These are phyloP conservation scores for Ephemerocybe angulata DNA, from an alignment of 768 basidiomycete genomes.

Conservation along the genomic window DNA sequence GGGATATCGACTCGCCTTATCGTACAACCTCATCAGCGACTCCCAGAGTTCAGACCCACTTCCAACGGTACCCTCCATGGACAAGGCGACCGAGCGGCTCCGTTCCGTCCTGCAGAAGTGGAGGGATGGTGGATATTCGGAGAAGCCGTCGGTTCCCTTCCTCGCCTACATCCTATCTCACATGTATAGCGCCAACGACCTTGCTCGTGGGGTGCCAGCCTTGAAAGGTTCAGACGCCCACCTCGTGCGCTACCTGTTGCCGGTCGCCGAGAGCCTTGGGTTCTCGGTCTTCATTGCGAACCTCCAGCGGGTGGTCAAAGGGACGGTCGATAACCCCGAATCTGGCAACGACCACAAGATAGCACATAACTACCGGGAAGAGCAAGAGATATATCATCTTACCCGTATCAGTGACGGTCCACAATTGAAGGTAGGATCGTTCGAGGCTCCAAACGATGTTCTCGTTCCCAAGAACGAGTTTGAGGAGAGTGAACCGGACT, in stretches of 20 bases:
- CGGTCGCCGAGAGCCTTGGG: conserved; percentile 29
- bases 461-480: conserved; percentile 35
- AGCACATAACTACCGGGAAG: conserved; percentile 9
- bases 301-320: conserved; percentile 25
- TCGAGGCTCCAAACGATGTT: conserved; percentile 20
- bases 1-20: conserved; percentile 48
- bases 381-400: conserved; percentile 22
- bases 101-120: conserved; percentile 35
- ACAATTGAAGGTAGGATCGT: conserved; percentile 12
- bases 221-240: conserved; percentile 40
- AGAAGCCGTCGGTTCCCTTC: conserved; percentile 16
- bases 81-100: conserved; percentile 18
- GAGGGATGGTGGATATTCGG: conserved; percentile 22
- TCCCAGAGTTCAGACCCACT: conserved; percentile 23
- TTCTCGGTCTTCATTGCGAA: conserved; percentile 35
- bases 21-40: conserved; percentile 48
- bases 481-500: conserved; percentile 29
- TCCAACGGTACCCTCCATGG: conserved; percentile 27
- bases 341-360: conserved; percentile 12
- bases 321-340: conserved; percentile 19
- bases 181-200: conserved; percentile 23
- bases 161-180: conserved; percentile 26
- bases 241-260: conserved; percentile 26
- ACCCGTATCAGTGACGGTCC: conserved; percentile 27
- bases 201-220: conserved; percentile 19